Evolutionary conservation across 73 alveolate species (phyloP).

Genomic region (Symbiodinium natans): DNA sequence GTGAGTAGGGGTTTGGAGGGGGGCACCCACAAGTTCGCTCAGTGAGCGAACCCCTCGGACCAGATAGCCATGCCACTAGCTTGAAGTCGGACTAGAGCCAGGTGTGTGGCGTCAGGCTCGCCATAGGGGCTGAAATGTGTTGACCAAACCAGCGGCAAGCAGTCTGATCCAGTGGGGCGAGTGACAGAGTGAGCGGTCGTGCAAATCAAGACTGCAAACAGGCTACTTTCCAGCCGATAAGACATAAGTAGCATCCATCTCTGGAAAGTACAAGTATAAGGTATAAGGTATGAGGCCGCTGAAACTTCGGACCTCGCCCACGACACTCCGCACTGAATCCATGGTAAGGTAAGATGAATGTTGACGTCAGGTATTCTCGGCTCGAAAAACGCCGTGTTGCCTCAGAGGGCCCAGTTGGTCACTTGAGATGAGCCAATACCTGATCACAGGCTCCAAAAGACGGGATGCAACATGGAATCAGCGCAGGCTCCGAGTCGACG

Average conservation of each 20-base stretch:
- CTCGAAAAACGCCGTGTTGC: constrained; percentile 12
- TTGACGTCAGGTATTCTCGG: constrained; percentile 5
- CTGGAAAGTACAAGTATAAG: too few relatives aligned
- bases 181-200: background rate
- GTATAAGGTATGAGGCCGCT: too few relatives aligned
- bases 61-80: background rate
- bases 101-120: background rate
- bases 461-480: too few relatives aligned
- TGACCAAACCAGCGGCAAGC: background rate
- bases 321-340: background rate
- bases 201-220: background rate
- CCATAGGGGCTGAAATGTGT: background rate
- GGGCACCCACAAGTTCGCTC: background rate
- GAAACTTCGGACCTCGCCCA: too few relatives aligned
- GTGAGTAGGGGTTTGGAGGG: background rate
- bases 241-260: too few relatives aligned
- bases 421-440: constrained; percentile 1
- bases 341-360: too few relatives aligned
- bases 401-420: constrained; percentile 20
- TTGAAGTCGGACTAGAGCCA: too few relatives aligned
- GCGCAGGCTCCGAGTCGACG: too few relatives aligned
- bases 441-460: background rate
- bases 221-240: too few relatives aligned
- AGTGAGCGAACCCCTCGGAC: background rate
- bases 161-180: background rate